phyloP scores from a whole-genome alignment of 805 yeast genomes.

The Candida ovalis region DNA sequence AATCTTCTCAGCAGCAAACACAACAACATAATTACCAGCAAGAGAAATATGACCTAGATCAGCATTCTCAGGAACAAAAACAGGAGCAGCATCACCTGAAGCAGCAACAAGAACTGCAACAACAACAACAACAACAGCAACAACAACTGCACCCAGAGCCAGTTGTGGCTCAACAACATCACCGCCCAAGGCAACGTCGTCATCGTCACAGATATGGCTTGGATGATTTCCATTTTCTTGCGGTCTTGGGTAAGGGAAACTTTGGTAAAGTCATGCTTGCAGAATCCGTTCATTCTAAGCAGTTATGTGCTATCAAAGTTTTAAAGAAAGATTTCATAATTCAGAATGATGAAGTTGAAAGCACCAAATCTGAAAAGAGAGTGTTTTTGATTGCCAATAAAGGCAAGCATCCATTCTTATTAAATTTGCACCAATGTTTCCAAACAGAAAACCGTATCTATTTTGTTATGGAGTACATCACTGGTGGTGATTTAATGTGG shows the following conservation, averaged over 20 bases:
- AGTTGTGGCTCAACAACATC: conserved; percentile 21
- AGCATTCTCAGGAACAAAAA: conserved; percentile 1
- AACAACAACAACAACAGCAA: conserved; percentile 12
- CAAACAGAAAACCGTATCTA: conserved; percentile 97
- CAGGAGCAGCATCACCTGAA: conserved; percentile 9
- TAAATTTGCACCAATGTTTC: conserved; percentile 90
- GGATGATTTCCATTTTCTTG: conserved; percentile 90
- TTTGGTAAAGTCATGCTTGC: conserved; percentile 98
- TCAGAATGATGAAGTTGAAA: conserved; percentile 93
- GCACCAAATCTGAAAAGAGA: conserved; percentile 90
- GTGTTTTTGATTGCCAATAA: conserved; percentile 74
- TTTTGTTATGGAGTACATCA: conserved; percentile 96
- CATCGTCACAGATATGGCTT: conserved; percentile 78
- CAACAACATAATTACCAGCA: background rate
- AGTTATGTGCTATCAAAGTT: conserved; percentile 92
- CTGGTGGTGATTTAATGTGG: conserved; percentile 99
- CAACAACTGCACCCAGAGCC: conserved; percentile 7
- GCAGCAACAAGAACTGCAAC: conserved; percentile 2
- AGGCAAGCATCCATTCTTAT: conserved; percentile 88
- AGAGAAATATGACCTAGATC: background rate
- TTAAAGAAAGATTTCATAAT: conserved; percentile 93
- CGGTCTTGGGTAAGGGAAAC: conserved; percentile 97
- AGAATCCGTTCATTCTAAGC: conserved; percentile 77
- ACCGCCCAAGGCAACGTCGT: conserved; percentile 31
- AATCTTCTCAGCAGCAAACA: no score